A percentile compares a stretch with the other conserved stretches of the same genome.
These are phyloP conservation scores for Kandelia obovata DNA, from an alignment of 345 rosid species.

Conservation along the genomic window DNA sequence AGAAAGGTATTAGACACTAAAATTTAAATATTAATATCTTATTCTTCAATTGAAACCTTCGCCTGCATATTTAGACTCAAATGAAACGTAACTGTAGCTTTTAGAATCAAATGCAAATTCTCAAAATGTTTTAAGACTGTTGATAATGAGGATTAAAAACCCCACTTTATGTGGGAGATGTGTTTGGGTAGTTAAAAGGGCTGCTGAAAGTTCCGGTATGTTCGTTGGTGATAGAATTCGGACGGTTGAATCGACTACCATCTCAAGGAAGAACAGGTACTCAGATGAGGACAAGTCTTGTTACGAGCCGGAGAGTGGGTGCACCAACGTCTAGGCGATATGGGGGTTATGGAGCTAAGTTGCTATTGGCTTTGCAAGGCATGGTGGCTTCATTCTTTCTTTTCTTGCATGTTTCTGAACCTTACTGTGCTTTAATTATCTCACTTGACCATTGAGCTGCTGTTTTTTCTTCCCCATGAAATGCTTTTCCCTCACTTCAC, in stretches of 20 bases:
- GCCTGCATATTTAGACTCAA: too few relatives aligned
- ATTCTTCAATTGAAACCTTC: too few relatives aligned
- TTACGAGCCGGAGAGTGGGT: constrained; percentile 6
- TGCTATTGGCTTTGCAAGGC: not conserved
- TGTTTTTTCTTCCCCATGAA: too few relatives aligned
- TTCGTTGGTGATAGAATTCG: not conserved
- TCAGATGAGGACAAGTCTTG: not conserved
- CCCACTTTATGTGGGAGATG: not conserved
- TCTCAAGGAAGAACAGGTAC: not conserved
- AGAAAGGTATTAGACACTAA: too few relatives aligned
- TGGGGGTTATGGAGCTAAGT: constrained; percentile 22
- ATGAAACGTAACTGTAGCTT: too few relatives aligned
- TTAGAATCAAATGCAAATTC: too few relatives aligned
- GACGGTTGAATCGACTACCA: constrained; percentile 3
- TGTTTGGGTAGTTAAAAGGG: constrained; percentile 15
- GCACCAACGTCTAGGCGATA: constrained; percentile 28
- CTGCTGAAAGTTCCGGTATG: constrained; percentile 5
- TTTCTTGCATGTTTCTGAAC: not conserved
- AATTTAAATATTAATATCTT: too few relatives aligned
- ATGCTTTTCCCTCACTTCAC: too few relatives aligned
- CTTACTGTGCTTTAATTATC: too few relatives aligned
- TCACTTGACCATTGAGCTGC: too few relatives aligned
- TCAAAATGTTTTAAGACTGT: too few relatives aligned
- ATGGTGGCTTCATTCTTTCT: not conserved
- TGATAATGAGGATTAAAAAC: too few relatives aligned